These are phyloP conservation scores for Combretum micranthum DNA, from an alignment of 345 rosid species.

Conservation along the genomic window DNA sequence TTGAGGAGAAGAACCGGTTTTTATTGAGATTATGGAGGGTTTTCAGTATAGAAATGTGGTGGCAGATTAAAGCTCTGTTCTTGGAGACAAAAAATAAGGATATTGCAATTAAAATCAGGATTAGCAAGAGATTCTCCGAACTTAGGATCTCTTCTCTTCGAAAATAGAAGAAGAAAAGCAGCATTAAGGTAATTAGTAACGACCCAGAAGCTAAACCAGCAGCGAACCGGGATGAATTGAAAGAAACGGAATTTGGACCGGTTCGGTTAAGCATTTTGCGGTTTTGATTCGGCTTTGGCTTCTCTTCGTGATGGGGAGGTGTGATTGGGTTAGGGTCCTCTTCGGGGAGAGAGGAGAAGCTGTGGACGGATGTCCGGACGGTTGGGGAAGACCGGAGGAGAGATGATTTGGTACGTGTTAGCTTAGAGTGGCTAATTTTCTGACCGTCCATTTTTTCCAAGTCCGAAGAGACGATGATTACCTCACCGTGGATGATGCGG, in stretches of 20 bases:
- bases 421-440: conserved; percentile 48
- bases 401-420: conserved; percentile 73
- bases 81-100: conserved; percentile 71
- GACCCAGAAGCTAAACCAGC: conserved; percentile 47
- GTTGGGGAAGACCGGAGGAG: conserved; percentile 82
- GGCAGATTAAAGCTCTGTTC: conserved; percentile 58
- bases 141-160: conserved; percentile 52
- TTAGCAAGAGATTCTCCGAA: conserved; percentile 74
- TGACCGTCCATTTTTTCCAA: conserved; percentile 43
- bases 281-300: conserved; percentile 16
- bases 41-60: conserved; percentile 32
- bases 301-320: conserved; percentile 14
- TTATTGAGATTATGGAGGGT: conserved; percentile 38
- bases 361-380: conserved; percentile 80
- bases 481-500: conserved; percentile 9
- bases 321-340: conserved; percentile 36
- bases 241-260: conserved; percentile 17
- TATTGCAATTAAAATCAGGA: conserved; percentile 65
- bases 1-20: conserved; percentile 28
- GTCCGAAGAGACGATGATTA: conserved; percentile 4
- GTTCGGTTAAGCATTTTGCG: conserved; percentile 33
- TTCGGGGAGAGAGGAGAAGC: conserved; percentile 61
- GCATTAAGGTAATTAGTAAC: conserved; percentile 33
- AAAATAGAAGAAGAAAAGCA: conserved; percentile 37
- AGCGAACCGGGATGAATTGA: conserved; percentile 49